Evolutionary conservation across 177 flowering plant genomes (phyloP), one percentile per base, ranked within the genome.

Genomic region (Telopea speciosissima): DNA sequence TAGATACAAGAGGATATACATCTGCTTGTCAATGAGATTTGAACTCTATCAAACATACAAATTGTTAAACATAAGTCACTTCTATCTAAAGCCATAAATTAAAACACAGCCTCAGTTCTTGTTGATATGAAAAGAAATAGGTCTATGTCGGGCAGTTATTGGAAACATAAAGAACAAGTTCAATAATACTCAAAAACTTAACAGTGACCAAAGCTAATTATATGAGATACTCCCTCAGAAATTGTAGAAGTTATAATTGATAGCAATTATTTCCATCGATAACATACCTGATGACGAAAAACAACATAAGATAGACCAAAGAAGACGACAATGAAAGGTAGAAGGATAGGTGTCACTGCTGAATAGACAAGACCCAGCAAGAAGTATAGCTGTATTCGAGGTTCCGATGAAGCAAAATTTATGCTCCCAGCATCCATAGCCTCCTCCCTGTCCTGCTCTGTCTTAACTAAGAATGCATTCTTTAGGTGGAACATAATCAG

Each of bases 351-450:
- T 19, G 90, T 85, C 68, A 88, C 88, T 24, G 81, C 70, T 24
- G 90, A 84, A 76, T 90, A 90, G 3, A 90, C 91, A 66, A 90
- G 90, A 61, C 91, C 95, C 9, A 90, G 79, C 31, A 90, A 81
- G 72, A 90, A 87, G 73, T 90, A 90, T 1, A 88, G 68, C 63
- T 90, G 95, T 75, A 90, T 87, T 44, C 75, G 92, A 78, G 95
- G 92, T 79, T 90, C 92, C 19, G 90, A 89, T 0, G 88, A 81
- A 78, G 86, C 73, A 75, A 90, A 90, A 67, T 88, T 91, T 59
- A 90, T 49, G 70, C 91, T 88, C 74, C 95, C 92, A 2, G 90
- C 81, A 83, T 90, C 85, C 95, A 90, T 88, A 11, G 92, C 92
- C 72, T 78, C 88, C 68, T 85, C 89, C 70, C 92, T 82, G 40